Base-by-base conservation (phyloP, 768 basidiomycete species). In the Leucocoprinus leucothites region DNA sequence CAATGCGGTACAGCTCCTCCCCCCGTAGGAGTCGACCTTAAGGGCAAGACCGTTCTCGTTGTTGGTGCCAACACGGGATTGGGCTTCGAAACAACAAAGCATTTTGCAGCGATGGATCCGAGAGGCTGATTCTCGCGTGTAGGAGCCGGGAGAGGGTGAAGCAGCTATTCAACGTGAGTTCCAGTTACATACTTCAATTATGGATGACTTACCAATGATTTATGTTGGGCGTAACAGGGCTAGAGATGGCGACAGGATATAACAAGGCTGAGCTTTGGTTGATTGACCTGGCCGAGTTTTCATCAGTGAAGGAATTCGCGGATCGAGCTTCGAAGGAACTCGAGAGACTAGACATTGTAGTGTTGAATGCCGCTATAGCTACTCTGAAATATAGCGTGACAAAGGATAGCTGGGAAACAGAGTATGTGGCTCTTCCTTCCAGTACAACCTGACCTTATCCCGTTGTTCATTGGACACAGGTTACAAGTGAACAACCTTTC, bases 1-100 rank as follows among this genome's bases (percentile, higher is more conserved):
- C 58, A 58, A 13, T 43, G 25, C 25, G 8, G 38, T 18, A 28
- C 11, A 2, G 53, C 68, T 7, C 69, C 71, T 4, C 66, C 69
- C 4, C 67, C 75, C 2, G 65, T 67, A 18, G 58, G 61, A 2
- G 67, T 61, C 0, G 72, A 78, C 57, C 66, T 82, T 19, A 61
- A 63, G 11, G 76, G 74, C 8, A 78, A 77, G 60, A 79, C 78
- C 11, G 72, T 82, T 24, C 46, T 82, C 22, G 71, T 84, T 19
- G 70, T 73, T 34, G 73, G 73, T 13, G 76, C 81, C 9, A 84
- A 85, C 58, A 70, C 70, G 16, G 84, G 80, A 3, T 57, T 81
- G 4, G 79, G 80, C 2, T 70, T 76, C 38, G 77, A 80, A 60
- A 71, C 78, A 2, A 64, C 74, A 2, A 75, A 72, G 57, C 77